phyloP scores from a whole-genome alignment of 495 filamentous ascomycete species.

The Penicillium parvum region DNA sequence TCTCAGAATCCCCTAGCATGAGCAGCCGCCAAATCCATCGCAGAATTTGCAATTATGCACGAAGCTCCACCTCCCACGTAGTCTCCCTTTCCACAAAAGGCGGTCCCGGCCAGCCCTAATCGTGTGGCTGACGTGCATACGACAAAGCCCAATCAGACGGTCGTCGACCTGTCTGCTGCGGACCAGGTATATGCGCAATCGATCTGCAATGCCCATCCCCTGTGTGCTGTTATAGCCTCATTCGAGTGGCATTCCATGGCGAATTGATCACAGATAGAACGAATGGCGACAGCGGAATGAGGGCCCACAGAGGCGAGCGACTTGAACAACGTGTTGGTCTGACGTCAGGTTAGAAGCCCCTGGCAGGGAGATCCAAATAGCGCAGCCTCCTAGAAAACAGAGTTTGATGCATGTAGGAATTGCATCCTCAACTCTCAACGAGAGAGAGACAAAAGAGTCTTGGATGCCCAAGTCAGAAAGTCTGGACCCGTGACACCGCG shows the following conservation, averaged over 20 bases:
- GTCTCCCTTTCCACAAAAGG: background rate
- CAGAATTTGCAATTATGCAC: conserved; percentile 1
- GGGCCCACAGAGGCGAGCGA: background rate
- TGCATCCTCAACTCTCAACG: too few species aligned
- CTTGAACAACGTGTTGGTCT: conserved; percentile 3
- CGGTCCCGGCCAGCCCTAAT: conserved; percentile 1
- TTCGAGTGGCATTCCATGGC: background rate
- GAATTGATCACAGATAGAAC: background rate
- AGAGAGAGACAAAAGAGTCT: too few species aligned
- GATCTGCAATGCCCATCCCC: background rate
- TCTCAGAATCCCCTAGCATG: background rate
- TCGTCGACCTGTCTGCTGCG: conserved; percentile 6
- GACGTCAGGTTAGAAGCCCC: conserved; percentile 15
- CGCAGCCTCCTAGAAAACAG: too few species aligned
- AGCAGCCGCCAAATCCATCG: background rate
- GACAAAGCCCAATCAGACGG: conserved; percentile 6
- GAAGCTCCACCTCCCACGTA: conserved; percentile 3
- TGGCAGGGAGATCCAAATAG: conserved; percentile 2
- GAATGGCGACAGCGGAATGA: conserved; percentile 4
- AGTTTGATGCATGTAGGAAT: too few species aligned
- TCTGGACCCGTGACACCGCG: conserved; percentile 13
- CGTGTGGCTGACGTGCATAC: conserved; percentile 10
- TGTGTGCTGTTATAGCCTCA: conserved; percentile 5
- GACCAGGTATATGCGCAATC: conserved; percentile 9
- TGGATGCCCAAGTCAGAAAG: background rate